Percentiles rank a stretch among this genome's conserved stretches.
phyloP scores from a whole-genome alignment of 2,329 filamentous ascomycete genomes.

The Tothia fuscella region DNA sequence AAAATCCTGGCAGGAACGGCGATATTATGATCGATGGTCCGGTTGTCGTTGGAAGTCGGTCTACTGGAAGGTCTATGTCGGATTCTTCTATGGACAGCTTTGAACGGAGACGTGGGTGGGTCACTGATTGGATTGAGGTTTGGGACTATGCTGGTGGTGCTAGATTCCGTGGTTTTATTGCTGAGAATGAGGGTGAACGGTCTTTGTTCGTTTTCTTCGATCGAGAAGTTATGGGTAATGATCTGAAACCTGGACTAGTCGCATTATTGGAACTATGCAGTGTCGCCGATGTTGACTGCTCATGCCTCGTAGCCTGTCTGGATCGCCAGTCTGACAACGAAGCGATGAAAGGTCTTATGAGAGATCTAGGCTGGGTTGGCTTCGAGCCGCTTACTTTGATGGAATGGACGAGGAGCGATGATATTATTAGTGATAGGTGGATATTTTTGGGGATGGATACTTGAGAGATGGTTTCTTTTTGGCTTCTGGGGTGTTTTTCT shows the following conservation, averaged over 20 bases:
- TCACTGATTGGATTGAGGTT: slow-evolving; percentile 60
- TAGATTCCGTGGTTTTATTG: slow-evolving; percentile 77
- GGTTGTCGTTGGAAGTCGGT: not conserved
- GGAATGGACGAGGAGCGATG: slow-evolving; percentile 51
- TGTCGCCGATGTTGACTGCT: slow-evolving; percentile 57
- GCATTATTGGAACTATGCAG: slow-evolving; percentile 81
- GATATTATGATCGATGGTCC: not conserved
- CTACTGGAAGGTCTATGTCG: not conserved
- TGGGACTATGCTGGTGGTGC: slow-evolving; percentile 78
- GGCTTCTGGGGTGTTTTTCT: not conserved
- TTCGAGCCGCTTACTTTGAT: slow-evolving; percentile 75
- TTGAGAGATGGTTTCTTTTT: slow-evolving; percentile 35
- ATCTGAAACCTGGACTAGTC: slow-evolving; percentile 81
- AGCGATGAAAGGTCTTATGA: slow-evolving; percentile 56
- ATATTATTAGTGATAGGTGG: slow-evolving; percentile 67
- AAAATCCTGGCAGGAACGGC: not conserved
- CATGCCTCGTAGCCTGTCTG: slow-evolving; percentile 67
- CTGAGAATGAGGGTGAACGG: slow-evolving; percentile 56
- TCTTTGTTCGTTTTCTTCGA: slow-evolving; percentile 86
- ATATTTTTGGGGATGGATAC: slow-evolving; percentile 82
- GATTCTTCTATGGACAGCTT: slow-evolving; percentile 3
- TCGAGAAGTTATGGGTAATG: slow-evolving; percentile 54
- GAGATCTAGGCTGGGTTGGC: slow-evolving; percentile 85
- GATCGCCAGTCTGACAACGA: slow-evolving; percentile 55
- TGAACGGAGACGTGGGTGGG: slow-evolving; percentile 16